phyloP scores from a whole-genome alignment of 495 filamentous ascomycete genomes.

The Podospora tetraspora region DNA sequence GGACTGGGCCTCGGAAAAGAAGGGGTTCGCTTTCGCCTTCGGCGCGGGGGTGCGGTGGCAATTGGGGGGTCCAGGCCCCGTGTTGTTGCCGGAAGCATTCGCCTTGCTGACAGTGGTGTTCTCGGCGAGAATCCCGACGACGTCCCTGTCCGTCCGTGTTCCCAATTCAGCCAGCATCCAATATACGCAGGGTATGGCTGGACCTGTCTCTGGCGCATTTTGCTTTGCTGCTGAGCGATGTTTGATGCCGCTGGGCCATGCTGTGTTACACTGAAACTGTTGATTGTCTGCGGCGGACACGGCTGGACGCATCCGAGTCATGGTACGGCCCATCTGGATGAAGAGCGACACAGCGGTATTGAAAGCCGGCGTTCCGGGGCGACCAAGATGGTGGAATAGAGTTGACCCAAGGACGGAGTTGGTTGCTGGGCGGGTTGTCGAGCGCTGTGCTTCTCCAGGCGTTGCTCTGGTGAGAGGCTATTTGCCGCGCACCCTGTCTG shows the following conservation, averaged over 20 bases:
- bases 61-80: not conserved
- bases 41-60: not conserved
- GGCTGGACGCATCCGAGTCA: not conserved
- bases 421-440: not conserved
- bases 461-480: not conserved
- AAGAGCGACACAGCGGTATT: not conserved
- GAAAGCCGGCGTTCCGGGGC: not conserved
- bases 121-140: not conserved
- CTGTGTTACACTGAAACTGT: constrained; percentile 3
- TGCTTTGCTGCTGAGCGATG: not conserved
- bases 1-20: not conserved
- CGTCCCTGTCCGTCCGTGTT: not conserved
- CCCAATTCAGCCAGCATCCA: not conserved
- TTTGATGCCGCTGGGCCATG: constrained; percentile 1
- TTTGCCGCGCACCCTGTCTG: not conserved
- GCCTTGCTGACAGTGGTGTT: not conserved
- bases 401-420: not conserved
- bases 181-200: not conserved
- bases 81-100: not conserved
- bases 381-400: not conserved
- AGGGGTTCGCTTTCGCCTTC: not conserved
- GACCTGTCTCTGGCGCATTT: not conserved
- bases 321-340: not conserved
- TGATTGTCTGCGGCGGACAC: constrained; percentile 6
- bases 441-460: not conserved